Conservation (phyloP, 306 rosid species). For the Acmispon strigosus region DNA sequence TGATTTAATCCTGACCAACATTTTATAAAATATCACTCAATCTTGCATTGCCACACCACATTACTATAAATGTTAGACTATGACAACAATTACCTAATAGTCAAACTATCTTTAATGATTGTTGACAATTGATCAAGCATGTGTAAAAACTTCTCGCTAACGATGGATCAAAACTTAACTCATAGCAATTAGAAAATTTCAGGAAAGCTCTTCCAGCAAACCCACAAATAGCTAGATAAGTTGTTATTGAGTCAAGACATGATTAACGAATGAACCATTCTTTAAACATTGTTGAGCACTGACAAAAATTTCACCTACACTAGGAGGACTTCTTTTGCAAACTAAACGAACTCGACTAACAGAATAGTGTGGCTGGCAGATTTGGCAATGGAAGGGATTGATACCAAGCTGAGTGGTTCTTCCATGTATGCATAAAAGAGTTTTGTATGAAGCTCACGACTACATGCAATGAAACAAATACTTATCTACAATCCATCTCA, state of each 20-base stretch:
- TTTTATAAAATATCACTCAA: background rate
- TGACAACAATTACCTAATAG: background rate
- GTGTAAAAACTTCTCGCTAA: background rate
- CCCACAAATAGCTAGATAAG: background rate
- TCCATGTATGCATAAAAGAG: background rate
- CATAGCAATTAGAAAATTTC: background rate
- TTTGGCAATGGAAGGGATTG: background rate
- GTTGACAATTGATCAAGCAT: too few relatives aligned
- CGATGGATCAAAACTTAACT: background rate
- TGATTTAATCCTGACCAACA: background rate
- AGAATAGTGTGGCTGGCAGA: background rate
- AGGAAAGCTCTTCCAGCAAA: background rate
- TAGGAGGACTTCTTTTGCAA: background rate
- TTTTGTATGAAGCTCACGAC: background rate
- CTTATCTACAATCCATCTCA: background rate
- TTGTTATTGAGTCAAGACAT: background rate
- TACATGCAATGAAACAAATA: background rate
- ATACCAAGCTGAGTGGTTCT: background rate
- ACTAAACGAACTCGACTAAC: background rate
- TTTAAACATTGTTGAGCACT: background rate
- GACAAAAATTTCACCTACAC: background rate
- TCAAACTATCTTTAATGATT: background rate
- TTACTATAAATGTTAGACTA: background rate
- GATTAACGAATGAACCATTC: background rate
- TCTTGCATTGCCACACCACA: background rate